Evolutionary conservation across 106 monocot genomes (phyloP).

Genomic region (Dioscorea dumetorum): DNA sequence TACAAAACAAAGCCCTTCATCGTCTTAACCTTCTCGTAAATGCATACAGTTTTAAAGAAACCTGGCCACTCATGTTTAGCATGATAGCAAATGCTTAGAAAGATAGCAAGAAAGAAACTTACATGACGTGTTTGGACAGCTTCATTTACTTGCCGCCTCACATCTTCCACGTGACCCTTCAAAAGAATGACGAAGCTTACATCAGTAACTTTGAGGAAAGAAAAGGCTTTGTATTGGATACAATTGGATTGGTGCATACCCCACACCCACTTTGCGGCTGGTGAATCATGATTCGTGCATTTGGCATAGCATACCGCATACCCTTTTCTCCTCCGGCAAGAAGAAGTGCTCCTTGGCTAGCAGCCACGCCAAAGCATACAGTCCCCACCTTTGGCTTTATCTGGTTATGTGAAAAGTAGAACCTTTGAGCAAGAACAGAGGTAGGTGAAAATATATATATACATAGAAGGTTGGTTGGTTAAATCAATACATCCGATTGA

Average conservation of each 20-base stretch:
- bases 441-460: too few species aligned
- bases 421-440: too few species aligned
- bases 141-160: slow-evolving; percentile 78
- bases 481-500: too few species aligned
- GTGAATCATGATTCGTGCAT: slow-evolving; percentile 91
- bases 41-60: too few species aligned
- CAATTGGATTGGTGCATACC: slow-evolving; percentile 27
- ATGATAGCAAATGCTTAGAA: not conserved
- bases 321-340: slow-evolving; percentile 98
- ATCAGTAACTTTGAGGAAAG: not conserved
- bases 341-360: slow-evolving; percentile 88
- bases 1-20: too few species aligned
- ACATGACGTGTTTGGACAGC: slow-evolving; percentile 90
- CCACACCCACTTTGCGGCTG: slow-evolving; percentile 89
- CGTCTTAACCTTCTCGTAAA: too few species aligned
- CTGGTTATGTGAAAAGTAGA: slow-evolving; percentile 16
- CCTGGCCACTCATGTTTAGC: too few species aligned
- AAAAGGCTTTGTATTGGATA: too few species aligned
- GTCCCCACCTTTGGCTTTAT: slow-evolving; percentile 94
- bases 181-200: not conserved
- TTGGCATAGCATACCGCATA: slow-evolving; percentile 95
- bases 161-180: slow-evolving; percentile 90
- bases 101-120: slow-evolving; percentile 19
- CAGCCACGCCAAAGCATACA: slow-evolving; percentile 89
- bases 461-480: too few species aligned